A percentile compares a stretch with the other conserved stretches of the same genome.
These are phyloP conservation scores for Plantago major DNA, from an alignment of 257 asterid genomes.

Conservation along the genomic window DNA sequence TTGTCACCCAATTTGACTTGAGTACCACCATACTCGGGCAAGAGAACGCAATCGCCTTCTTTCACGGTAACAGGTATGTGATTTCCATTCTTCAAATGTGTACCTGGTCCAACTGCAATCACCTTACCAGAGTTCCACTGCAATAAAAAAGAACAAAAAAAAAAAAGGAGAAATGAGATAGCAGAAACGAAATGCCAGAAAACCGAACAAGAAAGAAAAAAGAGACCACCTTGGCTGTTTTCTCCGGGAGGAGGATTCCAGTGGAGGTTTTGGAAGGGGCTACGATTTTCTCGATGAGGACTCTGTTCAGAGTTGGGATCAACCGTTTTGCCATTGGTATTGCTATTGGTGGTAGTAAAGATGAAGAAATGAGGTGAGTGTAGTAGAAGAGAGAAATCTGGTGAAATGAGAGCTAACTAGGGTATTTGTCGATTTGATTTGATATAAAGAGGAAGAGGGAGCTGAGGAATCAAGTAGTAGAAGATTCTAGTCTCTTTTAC, in stretches of 20 bases:
- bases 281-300: slow-evolving; percentile 72
- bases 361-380: no score
- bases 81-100: slow-evolving; percentile 50
- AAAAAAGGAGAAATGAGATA: background rate
- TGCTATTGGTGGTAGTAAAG: no score
- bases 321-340: slow-evolving; percentile 68
- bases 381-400: background rate
- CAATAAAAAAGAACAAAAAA: background rate
- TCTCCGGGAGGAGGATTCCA: slow-evolving; percentile 91
- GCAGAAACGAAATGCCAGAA: background rate
- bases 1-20: slow-evolving; percentile 80
- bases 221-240: slow-evolving; percentile 53
- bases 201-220: background rate
- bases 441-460: slow-evolving; percentile 9
- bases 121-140: slow-evolving; percentile 88
- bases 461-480: slow-evolving; percentile 24
- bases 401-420: background rate
- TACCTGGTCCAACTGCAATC: slow-evolving; percentile 82
- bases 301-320: slow-evolving; percentile 76
- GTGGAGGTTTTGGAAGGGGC: slow-evolving; percentile 78
- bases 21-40: slow-evolving; percentile 95
- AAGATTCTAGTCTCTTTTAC: slow-evolving; percentile 46
- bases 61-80: slow-evolving; percentile 68
- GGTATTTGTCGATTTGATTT: no score
- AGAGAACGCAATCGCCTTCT: slow-evolving; percentile 84